A percentile compares a stretch with the other conserved stretches of the same genome.
Evolutionary conservation across 2,329 filamentous ascomycete genomes (phyloP).

Genomic region (Pseudogymnoascus sp.): DNA sequence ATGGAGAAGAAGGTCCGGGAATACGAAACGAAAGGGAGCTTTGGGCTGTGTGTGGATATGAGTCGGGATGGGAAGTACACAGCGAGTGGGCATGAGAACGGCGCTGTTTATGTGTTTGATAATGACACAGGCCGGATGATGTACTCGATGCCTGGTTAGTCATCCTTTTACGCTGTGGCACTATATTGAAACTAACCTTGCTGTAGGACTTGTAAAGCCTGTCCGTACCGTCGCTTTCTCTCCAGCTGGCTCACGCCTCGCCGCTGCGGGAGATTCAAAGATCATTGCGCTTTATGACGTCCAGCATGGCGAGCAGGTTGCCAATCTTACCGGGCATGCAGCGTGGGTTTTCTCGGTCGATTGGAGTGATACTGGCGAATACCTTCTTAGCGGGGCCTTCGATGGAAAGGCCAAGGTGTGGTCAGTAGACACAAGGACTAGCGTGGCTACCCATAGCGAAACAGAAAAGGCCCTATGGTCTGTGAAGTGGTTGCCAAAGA

Average conservation of each 20-base stretch:
- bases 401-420: slow-evolving; percentile 96
- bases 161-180: not conserved
- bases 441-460: slow-evolving; percentile 90
- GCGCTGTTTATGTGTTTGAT: slow-evolving; percentile 88
- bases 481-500: slow-evolving; percentile 76
- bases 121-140: slow-evolving; percentile 80
- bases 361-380: slow-evolving; percentile 91
- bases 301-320: slow-evolving; percentile 84
- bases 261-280: slow-evolving; percentile 81
- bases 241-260: slow-evolving; percentile 73
- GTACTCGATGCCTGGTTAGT: slow-evolving; percentile 72
- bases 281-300: slow-evolving; percentile 92
- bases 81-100: slow-evolving; percentile 88
- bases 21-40: slow-evolving; percentile 89
- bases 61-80: slow-evolving; percentile 74
- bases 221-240: slow-evolving; percentile 84
- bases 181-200: not conserved
- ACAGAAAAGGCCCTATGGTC: slow-evolving; percentile 79
- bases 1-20: slow-evolving; percentile 61
- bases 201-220: slow-evolving; percentile 71
- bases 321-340: slow-evolving; percentile 69
- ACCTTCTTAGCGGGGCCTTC: slow-evolving; percentile 77
- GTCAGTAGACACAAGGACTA: slow-evolving; percentile 75
- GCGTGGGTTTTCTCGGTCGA: slow-evolving; percentile 88
- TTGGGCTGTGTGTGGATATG: slow-evolving; percentile 82